Conservation (phyloP, 495 filamentous ascomycete species). For the Talaromyces nanjingensis region DNA sequence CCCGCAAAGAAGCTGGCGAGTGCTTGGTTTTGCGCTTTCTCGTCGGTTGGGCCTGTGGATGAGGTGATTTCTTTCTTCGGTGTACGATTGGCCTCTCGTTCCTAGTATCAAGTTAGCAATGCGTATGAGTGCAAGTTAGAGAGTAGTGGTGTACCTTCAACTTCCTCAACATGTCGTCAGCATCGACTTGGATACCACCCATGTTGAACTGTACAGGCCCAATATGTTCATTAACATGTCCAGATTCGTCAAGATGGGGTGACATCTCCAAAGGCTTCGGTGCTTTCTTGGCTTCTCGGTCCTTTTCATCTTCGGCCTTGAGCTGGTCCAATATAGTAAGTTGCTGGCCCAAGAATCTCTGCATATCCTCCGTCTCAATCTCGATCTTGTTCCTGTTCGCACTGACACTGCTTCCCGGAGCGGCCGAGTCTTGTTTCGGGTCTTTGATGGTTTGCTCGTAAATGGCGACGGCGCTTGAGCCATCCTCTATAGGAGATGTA, state of each 20-base stretch:
- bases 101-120: conserved; percentile 27
- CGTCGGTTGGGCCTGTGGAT: conserved; percentile 34
- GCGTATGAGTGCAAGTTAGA: neutral
- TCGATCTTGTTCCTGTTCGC: conserved; percentile 45
- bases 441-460: conserved; percentile 78
- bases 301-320: conserved; percentile 57
- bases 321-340: conserved; percentile 64
- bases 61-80: conserved; percentile 33
- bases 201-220: conserved; percentile 96
- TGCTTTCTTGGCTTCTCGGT: conserved; percentile 29
- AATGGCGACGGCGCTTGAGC: conserved; percentile 55
- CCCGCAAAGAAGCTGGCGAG: conserved; percentile 62
- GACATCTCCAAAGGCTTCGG: conserved; percentile 41
- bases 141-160: conserved; percentile 56
- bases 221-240: conserved; percentile 77
- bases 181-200: conserved; percentile 94
- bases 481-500: conserved; percentile 29
- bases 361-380: conserved; percentile 67
- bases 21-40: conserved; percentile 59
- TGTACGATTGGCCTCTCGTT: conserved; percentile 48
- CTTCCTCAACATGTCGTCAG: conserved; percentile 87
- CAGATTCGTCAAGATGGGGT: conserved; percentile 38
- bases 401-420: conserved; percentile 43
- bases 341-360: conserved; percentile 70
- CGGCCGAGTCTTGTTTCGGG: conserved; percentile 51